A percentile compares a stretch with the other conserved stretches of the same genome.
Conservation (phyloP, 768 basidiomycete genomes). For the Hygrocybe punicea region DNA sequence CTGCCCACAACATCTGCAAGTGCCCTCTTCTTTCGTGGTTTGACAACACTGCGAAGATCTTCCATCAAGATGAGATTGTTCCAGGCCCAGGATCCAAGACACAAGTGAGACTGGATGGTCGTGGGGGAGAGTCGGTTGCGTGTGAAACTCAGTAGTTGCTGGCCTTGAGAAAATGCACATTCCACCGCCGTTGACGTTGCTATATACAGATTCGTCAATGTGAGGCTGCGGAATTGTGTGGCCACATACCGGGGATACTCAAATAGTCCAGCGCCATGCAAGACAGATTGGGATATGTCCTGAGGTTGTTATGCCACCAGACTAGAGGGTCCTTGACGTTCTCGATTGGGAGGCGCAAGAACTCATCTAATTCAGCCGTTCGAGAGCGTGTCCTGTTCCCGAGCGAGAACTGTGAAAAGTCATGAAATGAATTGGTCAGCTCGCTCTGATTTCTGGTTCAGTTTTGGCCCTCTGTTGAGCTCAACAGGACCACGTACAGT, state of each 20-base stretch:
- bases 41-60: too few species aligned
- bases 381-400: background rate
- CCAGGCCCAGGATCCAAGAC: too few species aligned
- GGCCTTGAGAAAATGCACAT: conserved; percentile 23
- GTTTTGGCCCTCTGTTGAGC: background rate
- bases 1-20: too few species aligned
- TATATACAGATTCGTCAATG: conserved; percentile 6
- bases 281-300: conserved; percentile 19
- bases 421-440: background rate
- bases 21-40: too few species aligned
- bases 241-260: background rate
- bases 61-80: too few species aligned
- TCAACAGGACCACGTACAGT: background rate
- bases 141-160: conserved; percentile 16
- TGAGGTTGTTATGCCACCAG: conserved; percentile 20
- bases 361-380: conserved; percentile 9
- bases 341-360: conserved; percentile 14
- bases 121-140: conserved; percentile 18
- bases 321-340: conserved; percentile 14
- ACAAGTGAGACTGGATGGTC: conserved; percentile 9
- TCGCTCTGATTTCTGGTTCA: background rate
- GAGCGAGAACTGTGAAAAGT: background rate
- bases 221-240: background rate
- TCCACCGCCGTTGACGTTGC: conserved; percentile 23
- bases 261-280: conserved; percentile 30